Percentiles rank a stretch among this genome's conserved stretches.
Conservation (phyloP, 1,139 yeast genomes). For the Yamadazyma jaroonii region DNA sequence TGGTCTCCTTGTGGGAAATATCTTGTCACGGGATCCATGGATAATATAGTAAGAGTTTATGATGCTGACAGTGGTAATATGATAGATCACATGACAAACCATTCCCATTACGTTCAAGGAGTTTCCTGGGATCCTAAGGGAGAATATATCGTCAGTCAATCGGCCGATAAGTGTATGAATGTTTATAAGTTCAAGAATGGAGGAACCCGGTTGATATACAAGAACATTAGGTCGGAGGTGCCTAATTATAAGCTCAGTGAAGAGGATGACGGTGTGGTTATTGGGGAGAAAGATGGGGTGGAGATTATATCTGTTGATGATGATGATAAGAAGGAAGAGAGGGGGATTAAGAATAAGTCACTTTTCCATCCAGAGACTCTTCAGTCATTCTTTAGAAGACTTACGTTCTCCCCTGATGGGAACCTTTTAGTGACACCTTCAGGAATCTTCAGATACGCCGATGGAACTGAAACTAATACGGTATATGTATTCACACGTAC, state of each 20-base stretch:
- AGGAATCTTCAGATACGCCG: slow-evolving; percentile 52
- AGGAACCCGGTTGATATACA: slow-evolving; percentile 2
- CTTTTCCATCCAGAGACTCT: slow-evolving; percentile 83
- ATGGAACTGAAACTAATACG: slow-evolving; percentile 43
- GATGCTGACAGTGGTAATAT: slow-evolving; percentile 56
- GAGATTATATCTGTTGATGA: neutral
- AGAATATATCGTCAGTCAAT: slow-evolving; percentile 77
- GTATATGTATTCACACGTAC: slow-evolving; percentile 75
- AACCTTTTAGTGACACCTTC: slow-evolving; percentile 76
- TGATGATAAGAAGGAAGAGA: neutral
- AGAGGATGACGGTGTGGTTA: neutral
- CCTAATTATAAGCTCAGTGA: slow-evolving; percentile 6
- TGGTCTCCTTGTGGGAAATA: slow-evolving; percentile 86
- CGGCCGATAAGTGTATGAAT: slow-evolving; percentile 82
- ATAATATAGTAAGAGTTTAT: slow-evolving; percentile 72
- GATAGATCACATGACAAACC: slow-evolving; percentile 65
- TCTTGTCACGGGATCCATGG: slow-evolving; percentile 90
- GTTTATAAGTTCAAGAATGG: slow-evolving; percentile 37
- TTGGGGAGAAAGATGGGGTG: neutral
- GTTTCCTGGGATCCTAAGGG: slow-evolving; percentile 91
- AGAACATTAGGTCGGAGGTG: slow-evolving; percentile 20
- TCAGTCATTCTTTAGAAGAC: slow-evolving; percentile 84
- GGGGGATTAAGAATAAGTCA: slow-evolving; percentile 4
- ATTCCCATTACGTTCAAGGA: slow-evolving; percentile 90
- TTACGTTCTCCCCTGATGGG: slow-evolving; percentile 90